Evolutionary conservation across 1,284 basidiomycete genomes (phyloP), one percentile per base, ranked within the genome.

Genomic region (Puccinia triticina): DNA sequence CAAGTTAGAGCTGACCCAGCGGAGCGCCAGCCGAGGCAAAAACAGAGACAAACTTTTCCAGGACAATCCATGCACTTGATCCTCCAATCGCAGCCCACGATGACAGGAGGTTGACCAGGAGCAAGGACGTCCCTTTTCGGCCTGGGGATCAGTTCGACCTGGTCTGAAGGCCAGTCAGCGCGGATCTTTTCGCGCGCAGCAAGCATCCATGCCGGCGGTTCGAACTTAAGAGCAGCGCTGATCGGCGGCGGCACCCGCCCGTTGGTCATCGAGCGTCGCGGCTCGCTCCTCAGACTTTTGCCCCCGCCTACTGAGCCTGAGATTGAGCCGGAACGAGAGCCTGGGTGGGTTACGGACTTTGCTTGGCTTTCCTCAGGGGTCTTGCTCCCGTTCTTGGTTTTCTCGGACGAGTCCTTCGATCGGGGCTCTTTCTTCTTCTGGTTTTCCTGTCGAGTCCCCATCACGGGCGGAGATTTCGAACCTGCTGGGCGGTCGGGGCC

Each of bases 61-160:
- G 94, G 94, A 87, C 96, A 98, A 87, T 98, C 96, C 83, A 92
- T 87, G 88, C 96, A 99, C 87, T 94, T 95, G 85, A 98, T 91
- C 29, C 95, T 90, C 95, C 96, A 98, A 74, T 74, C 80, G 26
- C 16, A 53, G 87, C 96, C 94, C n/a, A 86, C 40, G 18, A 64
- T 16, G 23, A 74, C 57, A 29, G 71, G 69, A 50, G 71, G 57
- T 61, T 81, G 64, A 53, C 64, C 79, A 10, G 69, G 69, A 21
- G 11, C 32, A 32, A 57, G 81, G 10, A 40, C 5, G 18, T 77
- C 80, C 46, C 75, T 77, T 50, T 46, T 76, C 5, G 64, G 46
- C 40, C 69, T 82, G 18, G 81, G 74, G 37, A 82, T 37, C 21
- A 82, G 46, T 26, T 82, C 81, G n/a, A 82, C 74, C 55, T 40